phyloP scores from a whole-genome alignment of 371 early-diverging fungal genomes.

The Funneliformis caledonium region DNA sequence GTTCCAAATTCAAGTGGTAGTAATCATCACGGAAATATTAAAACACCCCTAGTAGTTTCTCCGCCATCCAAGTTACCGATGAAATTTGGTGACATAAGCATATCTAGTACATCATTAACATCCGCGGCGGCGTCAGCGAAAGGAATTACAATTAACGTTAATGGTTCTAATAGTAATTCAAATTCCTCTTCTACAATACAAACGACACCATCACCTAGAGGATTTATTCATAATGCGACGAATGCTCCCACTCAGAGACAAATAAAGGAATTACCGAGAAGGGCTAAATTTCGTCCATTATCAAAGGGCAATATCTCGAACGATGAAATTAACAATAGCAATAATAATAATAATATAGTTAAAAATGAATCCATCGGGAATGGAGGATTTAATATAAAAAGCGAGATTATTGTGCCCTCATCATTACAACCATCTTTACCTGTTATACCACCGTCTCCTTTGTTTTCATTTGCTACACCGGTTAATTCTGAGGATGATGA shows the following conservation, averaged over 20 bases:
- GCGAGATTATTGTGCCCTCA: not conserved
- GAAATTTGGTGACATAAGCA: conserved; percentile 34
- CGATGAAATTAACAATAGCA: conserved; percentile 2
- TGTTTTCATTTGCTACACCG: conserved; percentile 39
- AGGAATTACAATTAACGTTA: conserved; percentile 25
- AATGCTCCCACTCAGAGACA: conserved; percentile 31
- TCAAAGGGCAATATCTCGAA: not conserved
- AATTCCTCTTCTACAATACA: not conserved
- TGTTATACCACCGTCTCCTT: conserved; percentile 30
- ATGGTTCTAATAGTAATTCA: conserved; percentile 8
- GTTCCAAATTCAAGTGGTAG: not conserved
- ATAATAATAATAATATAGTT: conserved; percentile 11
- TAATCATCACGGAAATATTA: not conserved
- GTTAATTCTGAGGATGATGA: conserved; percentile 31
- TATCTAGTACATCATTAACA: not conserved
- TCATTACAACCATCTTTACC: not conserved
- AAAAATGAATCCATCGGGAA: conserved; percentile 17
- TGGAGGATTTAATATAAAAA: not conserved
- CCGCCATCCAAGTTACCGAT: conserved; percentile 6
- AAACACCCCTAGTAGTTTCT: not conserved
- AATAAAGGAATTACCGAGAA: conserved; percentile 29
- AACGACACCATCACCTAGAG: conserved; percentile 14
- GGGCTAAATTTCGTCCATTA: conserved; percentile 22
- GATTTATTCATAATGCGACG: conserved; percentile 27
- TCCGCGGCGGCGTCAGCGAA: not conserved